These are phyloP conservation scores for Petasospora fabianii DNA, from an alignment of 1,139 yeast species.

Conservation along the genomic window DNA sequence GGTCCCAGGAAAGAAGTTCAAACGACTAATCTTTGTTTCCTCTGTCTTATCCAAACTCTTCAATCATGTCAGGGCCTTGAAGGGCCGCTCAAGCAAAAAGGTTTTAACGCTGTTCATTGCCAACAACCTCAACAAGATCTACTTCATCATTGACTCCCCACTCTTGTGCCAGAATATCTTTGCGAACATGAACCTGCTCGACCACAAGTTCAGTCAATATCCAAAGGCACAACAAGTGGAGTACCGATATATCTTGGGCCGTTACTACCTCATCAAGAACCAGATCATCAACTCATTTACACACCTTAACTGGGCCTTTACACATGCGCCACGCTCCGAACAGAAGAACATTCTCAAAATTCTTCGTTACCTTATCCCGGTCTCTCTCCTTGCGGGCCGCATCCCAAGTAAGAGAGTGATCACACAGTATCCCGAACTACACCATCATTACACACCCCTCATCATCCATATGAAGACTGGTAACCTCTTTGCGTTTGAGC, in stretches of 20 bases:
- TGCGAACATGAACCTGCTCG: slow-evolving; percentile 62
- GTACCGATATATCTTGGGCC: slow-evolving; percentile 65
- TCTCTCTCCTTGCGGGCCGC: slow-evolving; percentile 49
- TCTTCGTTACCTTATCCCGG: slow-evolving; percentile 55
- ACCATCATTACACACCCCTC: slow-evolving; percentile 38
- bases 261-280: slow-evolving; percentile 58
- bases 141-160: slow-evolving; percentile 61
- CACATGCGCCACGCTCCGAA: slow-evolving; percentile 38
- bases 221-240: slow-evolving; percentile 54
- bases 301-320: slow-evolving; percentile 64
- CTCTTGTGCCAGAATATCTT: slow-evolving; percentile 71
- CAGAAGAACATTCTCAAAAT: slow-evolving; percentile 28
- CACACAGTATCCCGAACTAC: slow-evolving; percentile 29
- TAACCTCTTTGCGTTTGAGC: slow-evolving; percentile 35
- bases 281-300: slow-evolving; percentile 52
- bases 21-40: slow-evolving; percentile 28
- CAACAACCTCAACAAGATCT: slow-evolving; percentile 55
- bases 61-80: slow-evolving; percentile 23
- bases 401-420: slow-evolving; percentile 38
- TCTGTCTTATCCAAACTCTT: slow-evolving; percentile 25
- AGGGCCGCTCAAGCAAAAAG: slow-evolving; percentile 36
- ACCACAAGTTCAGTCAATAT: slow-evolving; percentile 42
- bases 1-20: slow-evolving; percentile 30
- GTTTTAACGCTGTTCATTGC: slow-evolving; percentile 54
- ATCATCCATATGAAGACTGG: slow-evolving; percentile 38